phyloP scores from a whole-genome alignment of 768 basidiomycete species.

The Xerocomellus chrysenteron region DNA sequence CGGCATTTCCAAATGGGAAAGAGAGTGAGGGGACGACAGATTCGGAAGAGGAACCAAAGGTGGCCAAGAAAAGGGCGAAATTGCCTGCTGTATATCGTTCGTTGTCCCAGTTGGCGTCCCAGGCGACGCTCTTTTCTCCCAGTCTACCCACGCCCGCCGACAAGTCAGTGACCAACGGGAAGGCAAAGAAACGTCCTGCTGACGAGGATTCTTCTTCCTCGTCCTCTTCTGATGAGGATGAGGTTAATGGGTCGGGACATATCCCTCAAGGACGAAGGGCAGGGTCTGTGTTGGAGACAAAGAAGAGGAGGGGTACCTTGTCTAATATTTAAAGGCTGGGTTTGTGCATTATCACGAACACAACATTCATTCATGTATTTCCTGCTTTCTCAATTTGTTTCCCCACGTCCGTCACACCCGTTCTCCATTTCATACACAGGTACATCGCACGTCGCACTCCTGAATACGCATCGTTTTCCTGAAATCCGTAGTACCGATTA shows the following conservation, averaged over 20 bases:
- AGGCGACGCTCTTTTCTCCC: constrained; percentile 34
- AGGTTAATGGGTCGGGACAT: constrained; percentile 41
- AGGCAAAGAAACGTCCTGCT: constrained; percentile 19
- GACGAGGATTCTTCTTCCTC: constrained; percentile 35
- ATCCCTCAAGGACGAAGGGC: constrained; percentile 61
- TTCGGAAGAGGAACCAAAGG: constrained; percentile 20
- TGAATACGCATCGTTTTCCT: background rate
- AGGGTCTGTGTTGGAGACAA: constrained; percentile 36
- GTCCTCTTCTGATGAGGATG: constrained; percentile 43
- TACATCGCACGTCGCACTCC: background rate
- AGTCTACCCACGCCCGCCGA: constrained; percentile 35
- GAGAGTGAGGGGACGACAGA: constrained; percentile 34
- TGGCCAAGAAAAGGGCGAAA: constrained; percentile 21
- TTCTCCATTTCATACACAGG: background rate
- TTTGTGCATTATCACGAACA: background rate
- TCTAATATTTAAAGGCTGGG: background rate
- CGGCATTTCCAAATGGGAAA: constrained; percentile 28
- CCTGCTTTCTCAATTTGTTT: background rate
- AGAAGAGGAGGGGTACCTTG: constrained; percentile 25
- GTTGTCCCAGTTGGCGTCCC: constrained; percentile 52
- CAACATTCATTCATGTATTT: background rate
- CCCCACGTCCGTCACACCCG: background rate
- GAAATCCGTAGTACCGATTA: background rate
- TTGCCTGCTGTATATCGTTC: constrained; percentile 36
- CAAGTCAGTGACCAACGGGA: constrained; percentile 28